Conservation (phyloP, 2,329 filamentous ascomycete genomes). For the Celoporthe dispersa region DNA sequence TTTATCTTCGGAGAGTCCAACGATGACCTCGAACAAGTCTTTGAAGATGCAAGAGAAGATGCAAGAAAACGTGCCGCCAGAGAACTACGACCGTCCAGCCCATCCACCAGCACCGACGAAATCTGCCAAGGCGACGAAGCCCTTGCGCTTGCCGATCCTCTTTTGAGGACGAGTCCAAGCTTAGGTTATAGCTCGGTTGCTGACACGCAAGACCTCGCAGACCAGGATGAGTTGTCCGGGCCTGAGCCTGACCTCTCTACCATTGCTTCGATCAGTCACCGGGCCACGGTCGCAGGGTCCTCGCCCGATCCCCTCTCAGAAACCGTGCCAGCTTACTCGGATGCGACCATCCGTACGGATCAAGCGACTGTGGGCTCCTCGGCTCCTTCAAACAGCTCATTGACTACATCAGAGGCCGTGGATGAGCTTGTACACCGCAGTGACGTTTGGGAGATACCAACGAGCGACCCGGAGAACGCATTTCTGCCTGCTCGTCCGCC, state of each 20-base stretch:
- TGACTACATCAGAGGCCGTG: neutral
- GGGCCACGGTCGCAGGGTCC: slow-evolving; percentile 17
- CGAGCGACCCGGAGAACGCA: neutral
- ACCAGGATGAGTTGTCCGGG: neutral
- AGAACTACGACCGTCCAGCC: slow-evolving; percentile 29
- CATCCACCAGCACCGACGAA: slow-evolving; percentile 7
- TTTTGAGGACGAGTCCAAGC: slow-evolving; percentile 21
- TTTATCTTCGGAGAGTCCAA: slow-evolving; percentile 35
- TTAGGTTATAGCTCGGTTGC: neutral
- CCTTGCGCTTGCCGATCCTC: slow-evolving; percentile 18
- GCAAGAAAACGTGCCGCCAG: slow-evolving; percentile 32
- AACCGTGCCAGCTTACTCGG: neutral
- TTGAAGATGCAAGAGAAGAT: slow-evolving; percentile 33
- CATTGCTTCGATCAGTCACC: slow-evolving; percentile 24
- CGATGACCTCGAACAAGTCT: slow-evolving; percentile 27
- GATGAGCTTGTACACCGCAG: neutral
- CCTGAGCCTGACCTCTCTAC: neutral
- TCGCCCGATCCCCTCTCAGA: slow-evolving; percentile 6
- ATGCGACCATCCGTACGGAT: slow-evolving; percentile 9
- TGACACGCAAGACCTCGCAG: slow-evolving; percentile 9
- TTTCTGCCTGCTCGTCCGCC: neutral
- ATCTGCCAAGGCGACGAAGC: slow-evolving; percentile 12
- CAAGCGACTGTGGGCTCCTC: slow-evolving; percentile 19
- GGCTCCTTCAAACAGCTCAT: neutral
- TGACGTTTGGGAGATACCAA: neutral